phyloP scores from a whole-genome alignment of 495 filamentous ascomycete species.

The Penicillium paradoxum region DNA sequence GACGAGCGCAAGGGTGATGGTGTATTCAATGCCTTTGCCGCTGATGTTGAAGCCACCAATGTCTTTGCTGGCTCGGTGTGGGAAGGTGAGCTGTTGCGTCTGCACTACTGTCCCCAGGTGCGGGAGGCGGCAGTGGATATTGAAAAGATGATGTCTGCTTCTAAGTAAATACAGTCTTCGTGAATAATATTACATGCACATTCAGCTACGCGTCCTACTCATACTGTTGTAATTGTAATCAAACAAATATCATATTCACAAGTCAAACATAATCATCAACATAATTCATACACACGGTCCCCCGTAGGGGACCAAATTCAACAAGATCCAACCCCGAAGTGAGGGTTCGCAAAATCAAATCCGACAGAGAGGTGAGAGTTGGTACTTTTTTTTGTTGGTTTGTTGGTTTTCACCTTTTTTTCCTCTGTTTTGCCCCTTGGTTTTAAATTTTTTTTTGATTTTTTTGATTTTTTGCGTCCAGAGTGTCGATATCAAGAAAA shows the following conservation, averaged over 20 bases:
- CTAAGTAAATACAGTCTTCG: slow-evolving; percentile 24
- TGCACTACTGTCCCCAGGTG: slow-evolving; percentile 85
- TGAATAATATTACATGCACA: slow-evolving; percentile 12
- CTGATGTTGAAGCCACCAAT: slow-evolving; percentile 72
- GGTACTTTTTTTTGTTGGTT: not conserved
- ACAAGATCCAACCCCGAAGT: not conserved
- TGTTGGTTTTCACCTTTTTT: not conserved
- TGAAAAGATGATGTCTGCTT: slow-evolving; percentile 54
- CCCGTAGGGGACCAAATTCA: not conserved
- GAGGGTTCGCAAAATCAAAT: not conserved
- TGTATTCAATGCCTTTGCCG: slow-evolving; percentile 50
- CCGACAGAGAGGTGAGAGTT: not conserved
- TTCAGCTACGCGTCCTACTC: not conserved
- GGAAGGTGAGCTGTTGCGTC: slow-evolving; percentile 83
- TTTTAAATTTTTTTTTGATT: not conserved
- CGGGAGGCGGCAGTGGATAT: slow-evolving; percentile 67
- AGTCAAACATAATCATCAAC: not conserved
- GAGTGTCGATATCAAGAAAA: too few relatives aligned
- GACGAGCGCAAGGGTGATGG: slow-evolving; percentile 89
- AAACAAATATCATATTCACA: not conserved
- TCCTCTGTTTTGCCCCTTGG: not conserved
- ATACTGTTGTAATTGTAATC: not conserved
- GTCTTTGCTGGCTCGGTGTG: slow-evolving; percentile 86
- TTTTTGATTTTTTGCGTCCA: not conserved
- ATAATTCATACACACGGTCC: not conserved